Base-by-base conservation (phyloP, 2,329 filamentous ascomycete genomes). In the Xylariaceae sp. region DNA sequence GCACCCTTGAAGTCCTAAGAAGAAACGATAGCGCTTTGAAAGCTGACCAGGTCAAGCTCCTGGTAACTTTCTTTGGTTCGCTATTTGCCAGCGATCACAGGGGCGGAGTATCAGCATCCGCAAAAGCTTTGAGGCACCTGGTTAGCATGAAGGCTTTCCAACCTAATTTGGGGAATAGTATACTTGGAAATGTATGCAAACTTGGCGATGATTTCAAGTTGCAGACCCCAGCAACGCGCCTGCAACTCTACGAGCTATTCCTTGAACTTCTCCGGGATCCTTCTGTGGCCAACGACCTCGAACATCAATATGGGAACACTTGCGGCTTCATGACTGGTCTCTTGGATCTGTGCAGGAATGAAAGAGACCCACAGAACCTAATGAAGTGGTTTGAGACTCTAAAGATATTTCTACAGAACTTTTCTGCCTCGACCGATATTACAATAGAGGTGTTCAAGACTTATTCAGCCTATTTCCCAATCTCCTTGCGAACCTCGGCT, bases 381-480 rank as follows among this genome's bases (percentile, higher is more conserved):
- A 75, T 85, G 68, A 71, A 76, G 2, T 86, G 83, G 83, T 86
- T 86, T 62, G 75, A 74, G 23, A 79, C 80, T 21, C 60, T 84
- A 20, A 70, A 71, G 49, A 65, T 67, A 2, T 77, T 85, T 26
- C 67, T 84, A 7, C 67, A 73, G 2, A 72, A 75, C 14, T 84
- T 80, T 49, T 71, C 73, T 0, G 73, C 77, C 0, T 76, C 80
- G 0, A 59, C 75, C 3, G 78, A 80, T 7, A 71, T 82, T 2
- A 72, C 77, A 7, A 76, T 78, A 29, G 77, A 80, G 52, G 74
- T 82, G 2, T 86, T 84, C 67, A 78, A 77, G 52, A 71, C 77
- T 1, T 85, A 84, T 68, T 84, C 84, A 14, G 80, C 80, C 26
- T 86, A 86, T 66, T 86, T 85, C 59, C 83, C 83, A 16, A 86